phyloP scores from a whole-genome alignment of 371 early-diverging fungal genomes.

The Polyrhizophydium stewartii region DNA sequence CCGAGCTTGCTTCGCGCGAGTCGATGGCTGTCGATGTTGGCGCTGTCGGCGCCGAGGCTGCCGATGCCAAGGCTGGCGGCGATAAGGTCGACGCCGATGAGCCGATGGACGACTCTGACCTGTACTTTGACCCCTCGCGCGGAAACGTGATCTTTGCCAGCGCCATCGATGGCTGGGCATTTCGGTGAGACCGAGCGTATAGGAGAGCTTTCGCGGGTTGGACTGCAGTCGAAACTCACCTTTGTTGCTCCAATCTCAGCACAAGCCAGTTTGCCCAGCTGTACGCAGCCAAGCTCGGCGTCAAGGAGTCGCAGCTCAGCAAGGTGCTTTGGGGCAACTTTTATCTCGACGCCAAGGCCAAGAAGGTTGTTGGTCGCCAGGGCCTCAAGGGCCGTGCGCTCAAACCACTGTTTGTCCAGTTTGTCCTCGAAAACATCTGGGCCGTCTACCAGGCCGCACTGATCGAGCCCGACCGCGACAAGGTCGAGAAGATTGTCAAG shows the following conservation, averaged over 20 bases:
- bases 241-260: conserved; percentile 28
- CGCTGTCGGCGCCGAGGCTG: conserved; percentile 58
- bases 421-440: conserved; percentile 94
- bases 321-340: conserved; percentile 94
- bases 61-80: conserved; percentile 30
- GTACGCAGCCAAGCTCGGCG: conserved; percentile 84
- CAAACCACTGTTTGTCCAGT: conserved; percentile 95
- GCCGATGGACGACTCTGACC: conserved; percentile 82
- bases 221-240: not conserved
- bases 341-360: conserved; percentile 92
- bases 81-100: conserved; percentile 56
- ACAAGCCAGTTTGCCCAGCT: conserved; percentile 87
- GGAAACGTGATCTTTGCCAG: conserved; percentile 96
- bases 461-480: conserved; percentile 67
- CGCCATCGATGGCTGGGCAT: conserved; percentile 98
- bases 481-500: conserved; percentile 87
- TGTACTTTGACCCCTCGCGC: conserved; percentile 90
- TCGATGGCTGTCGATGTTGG: not conserved
- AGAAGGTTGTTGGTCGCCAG: conserved; percentile 80
- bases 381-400: conserved; percentile 69
- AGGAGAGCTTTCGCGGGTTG: not conserved
- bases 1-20: conserved; percentile 10
- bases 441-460: conserved; percentile 86
- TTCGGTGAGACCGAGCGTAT: too few relatives aligned
- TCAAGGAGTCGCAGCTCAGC: conserved; percentile 69